Conservation (phyloP, 306 rosid genomes). For the Inga laurina region DNA sequence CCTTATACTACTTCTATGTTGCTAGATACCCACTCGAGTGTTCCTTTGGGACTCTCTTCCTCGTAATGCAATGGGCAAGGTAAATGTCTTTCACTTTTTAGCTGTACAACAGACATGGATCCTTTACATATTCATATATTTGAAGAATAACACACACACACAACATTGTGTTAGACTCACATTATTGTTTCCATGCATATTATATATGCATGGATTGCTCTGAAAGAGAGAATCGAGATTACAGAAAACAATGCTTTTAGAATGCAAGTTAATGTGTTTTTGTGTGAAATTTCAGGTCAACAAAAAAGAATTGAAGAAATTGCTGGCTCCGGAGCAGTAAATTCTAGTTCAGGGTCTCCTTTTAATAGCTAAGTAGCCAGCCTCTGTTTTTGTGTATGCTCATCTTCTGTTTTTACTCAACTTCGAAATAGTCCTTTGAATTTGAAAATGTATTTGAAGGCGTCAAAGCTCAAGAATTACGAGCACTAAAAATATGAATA, state of each 20-base stretch:
- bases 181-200: neutral
- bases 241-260: neutral
- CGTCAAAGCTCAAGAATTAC: neutral
- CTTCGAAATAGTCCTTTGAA: neutral
- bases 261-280: conserved; percentile 5
- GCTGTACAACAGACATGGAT: neutral
- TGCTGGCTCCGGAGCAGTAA: conserved; percentile 48
- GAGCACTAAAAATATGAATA: neutral
- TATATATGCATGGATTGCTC: neutral
- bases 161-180: neutral
- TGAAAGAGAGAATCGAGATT: neutral
- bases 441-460: neutral
- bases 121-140: neutral
- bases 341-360: conserved; percentile 4
- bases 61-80: conserved; percentile 99
- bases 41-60: conserved; percentile 77
- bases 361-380: neutral
- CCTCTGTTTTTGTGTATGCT: neutral
- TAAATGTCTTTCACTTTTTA: conserved; percentile 28
- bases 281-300: conserved; percentile 64
- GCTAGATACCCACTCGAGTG: conserved; percentile 72
- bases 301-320: conserved; percentile 82
- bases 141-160: neutral
- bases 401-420: neutral
- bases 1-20: conserved; percentile 26